Evolutionary conservation across 2,329 filamentous ascomycete genomes (phyloP).

Genomic region (Simplicillium aogashimaense): DNA sequence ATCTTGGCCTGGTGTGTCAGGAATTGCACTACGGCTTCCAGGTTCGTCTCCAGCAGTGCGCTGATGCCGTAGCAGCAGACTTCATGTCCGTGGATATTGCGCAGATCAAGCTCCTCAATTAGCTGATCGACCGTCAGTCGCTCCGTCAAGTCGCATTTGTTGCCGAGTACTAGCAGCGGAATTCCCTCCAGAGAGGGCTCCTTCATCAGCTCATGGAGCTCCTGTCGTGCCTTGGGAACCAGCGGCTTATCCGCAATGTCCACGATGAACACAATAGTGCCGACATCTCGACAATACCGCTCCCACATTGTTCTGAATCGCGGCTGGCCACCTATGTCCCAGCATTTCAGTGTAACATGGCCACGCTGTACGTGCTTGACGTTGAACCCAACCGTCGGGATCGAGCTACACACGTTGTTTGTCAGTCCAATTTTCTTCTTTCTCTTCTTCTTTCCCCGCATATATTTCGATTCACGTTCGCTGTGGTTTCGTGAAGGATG

Average conservation of each 20-base stretch:
- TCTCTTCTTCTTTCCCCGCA: not conserved
- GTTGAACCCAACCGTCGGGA: slow-evolving; percentile 97
- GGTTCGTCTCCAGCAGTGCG: slow-evolving; percentile 96
- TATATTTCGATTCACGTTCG: not conserved
- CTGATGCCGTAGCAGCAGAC: slow-evolving; percentile 98
- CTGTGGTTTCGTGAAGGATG: not conserved
- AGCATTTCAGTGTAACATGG: slow-evolving; percentile 97
- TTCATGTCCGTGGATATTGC: slow-evolving; percentile 80
- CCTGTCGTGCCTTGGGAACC: slow-evolving; percentile 78
- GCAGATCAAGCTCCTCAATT: slow-evolving; percentile 86
- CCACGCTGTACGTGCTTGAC: slow-evolving; percentile 98
- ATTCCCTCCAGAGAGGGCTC: slow-evolving; percentile 82
- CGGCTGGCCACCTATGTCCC: slow-evolving; percentile 96
- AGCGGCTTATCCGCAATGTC: slow-evolving; percentile 82
- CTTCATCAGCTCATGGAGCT: slow-evolving; percentile 80
- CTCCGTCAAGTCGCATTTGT: slow-evolving; percentile 91
- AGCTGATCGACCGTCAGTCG: slow-evolving; percentile 90
- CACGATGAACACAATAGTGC: slow-evolving; percentile 97
- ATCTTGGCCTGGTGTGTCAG: slow-evolving; percentile 26
- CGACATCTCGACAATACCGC: slow-evolving; percentile 92
- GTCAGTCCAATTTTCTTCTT: slow-evolving; percentile 20
- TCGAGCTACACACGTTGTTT: slow-evolving; percentile 58
- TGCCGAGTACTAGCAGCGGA: slow-evolving; percentile 85
- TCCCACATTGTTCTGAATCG: slow-evolving; percentile 99
- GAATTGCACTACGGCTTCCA: slow-evolving; percentile 95